phyloP scores from a whole-genome alignment of 2,329 filamentous ascomycete genomes.

The Phyllosticta capitalensis region DNA sequence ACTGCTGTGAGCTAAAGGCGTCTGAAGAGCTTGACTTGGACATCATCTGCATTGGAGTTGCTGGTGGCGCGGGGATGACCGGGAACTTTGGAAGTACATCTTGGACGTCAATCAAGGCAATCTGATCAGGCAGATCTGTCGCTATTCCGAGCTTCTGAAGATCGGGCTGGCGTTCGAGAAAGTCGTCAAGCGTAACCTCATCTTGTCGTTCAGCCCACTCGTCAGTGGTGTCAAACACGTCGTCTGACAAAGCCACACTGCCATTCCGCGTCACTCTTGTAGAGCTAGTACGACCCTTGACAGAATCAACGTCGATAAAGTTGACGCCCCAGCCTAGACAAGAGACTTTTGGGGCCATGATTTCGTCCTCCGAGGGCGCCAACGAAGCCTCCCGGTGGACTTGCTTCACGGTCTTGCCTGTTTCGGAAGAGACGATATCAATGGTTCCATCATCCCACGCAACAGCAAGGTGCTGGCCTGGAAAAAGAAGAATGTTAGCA shows the following conservation, averaged over 20 bases:
- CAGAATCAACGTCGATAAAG: constrained; percentile 41
- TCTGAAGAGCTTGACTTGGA: constrained; percentile 23
- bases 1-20: constrained; percentile 29
- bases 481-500: background rate
- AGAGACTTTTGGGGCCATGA: constrained; percentile 24
- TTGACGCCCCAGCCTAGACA: constrained; percentile 47
- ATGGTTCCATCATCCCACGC: constrained; percentile 76
- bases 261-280: constrained; percentile 12
- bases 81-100: constrained; percentile 28
- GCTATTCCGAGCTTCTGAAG: constrained; percentile 24
- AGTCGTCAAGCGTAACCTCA: constrained; percentile 29
- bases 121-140: constrained; percentile 30
- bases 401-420: constrained; percentile 57
- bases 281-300: constrained; percentile 32
- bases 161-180: constrained; percentile 28
- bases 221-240: constrained; percentile 17
- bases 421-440: constrained; percentile 68
- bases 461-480: constrained; percentile 68
- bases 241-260: too few species aligned
- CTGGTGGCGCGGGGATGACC: constrained; percentile 26
- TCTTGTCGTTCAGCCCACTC: constrained; percentile 27
- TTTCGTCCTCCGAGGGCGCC: background rate
- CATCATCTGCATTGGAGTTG: constrained; percentile 21
- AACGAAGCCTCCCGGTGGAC: constrained; percentile 1
- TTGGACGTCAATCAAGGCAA: constrained; percentile 33